Conservation (phyloP, 148 eudicot species). For the Suaeda aralocaspica region DNA sequence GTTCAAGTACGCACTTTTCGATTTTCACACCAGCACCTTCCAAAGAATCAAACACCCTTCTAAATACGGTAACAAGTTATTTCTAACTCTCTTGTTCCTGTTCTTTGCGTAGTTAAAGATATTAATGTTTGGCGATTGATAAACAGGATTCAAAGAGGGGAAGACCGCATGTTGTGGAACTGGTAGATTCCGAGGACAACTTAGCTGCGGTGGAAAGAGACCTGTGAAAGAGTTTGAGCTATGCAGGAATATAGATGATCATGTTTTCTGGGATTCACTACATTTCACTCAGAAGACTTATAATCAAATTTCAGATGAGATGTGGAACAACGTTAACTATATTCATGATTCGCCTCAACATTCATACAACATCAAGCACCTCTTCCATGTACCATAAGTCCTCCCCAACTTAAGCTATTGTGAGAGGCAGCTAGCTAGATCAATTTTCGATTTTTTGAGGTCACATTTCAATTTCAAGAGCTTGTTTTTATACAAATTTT, state of each 20-base stretch:
- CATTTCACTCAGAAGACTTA: conserved; percentile 36
- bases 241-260: conserved; percentile 27
- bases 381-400: conserved; percentile 16
- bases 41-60: conserved; percentile 36
- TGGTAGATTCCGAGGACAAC: conserved; percentile 38
- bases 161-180: conserved; percentile 58
- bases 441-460: too few relatives aligned
- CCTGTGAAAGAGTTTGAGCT: conserved; percentile 28
- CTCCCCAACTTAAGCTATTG: too few relatives aligned
- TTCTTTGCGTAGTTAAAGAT: neutral
- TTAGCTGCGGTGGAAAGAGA: conserved; percentile 58
- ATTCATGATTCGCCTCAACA: conserved; percentile 7
- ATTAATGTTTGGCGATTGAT: neutral
- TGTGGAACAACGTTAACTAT: conserved; percentile 26
- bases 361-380: conserved; percentile 22
- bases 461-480: too few relatives aligned
- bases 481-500: too few relatives aligned
- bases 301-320: conserved; percentile 30
- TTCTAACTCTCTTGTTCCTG: neutral
- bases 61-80: conserved; percentile 34
- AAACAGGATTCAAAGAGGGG: conserved; percentile 41
- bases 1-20: conserved; percentile 32
- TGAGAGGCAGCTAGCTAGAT: too few relatives aligned
- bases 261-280: conserved; percentile 39
- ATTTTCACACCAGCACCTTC: conserved; percentile 21